Percentiles rank a stretch among this genome's conserved stretches.
phyloP scores from a whole-genome alignment of 2,329 filamentous ascomycete species.

The Colletotrichum tropicicola region DNA sequence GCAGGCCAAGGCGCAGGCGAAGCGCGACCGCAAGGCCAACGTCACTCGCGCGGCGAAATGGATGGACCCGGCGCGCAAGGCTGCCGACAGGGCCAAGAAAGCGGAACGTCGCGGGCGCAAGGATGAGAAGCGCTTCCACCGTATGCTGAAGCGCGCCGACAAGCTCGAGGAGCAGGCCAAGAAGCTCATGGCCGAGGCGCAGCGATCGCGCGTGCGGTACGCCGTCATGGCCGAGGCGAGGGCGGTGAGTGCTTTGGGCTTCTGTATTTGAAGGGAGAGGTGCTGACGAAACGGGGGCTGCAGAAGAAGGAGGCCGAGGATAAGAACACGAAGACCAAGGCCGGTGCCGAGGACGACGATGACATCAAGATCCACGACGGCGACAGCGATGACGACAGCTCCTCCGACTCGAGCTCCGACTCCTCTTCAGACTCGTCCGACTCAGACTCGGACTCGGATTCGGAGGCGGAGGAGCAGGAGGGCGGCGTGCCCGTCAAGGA shows the following conservation, averaged over 20 bases:
- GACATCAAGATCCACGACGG: constrained; percentile 30
- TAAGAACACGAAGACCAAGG: constrained; percentile 32
- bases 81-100: constrained; percentile 42
- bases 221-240: constrained; percentile 37
- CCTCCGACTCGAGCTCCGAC: constrained; percentile 30
- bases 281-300: neutral
- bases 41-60: constrained; percentile 42
- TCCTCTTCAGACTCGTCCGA: constrained; percentile 32
- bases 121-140: constrained; percentile 47
- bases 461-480: constrained; percentile 32
- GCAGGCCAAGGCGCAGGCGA: constrained; percentile 45
- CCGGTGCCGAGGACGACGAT: constrained; percentile 23
- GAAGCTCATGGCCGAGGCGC: constrained; percentile 50
- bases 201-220: constrained; percentile 41
- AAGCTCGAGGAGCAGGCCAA: constrained; percentile 50
- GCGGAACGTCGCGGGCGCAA: constrained; percentile 37
- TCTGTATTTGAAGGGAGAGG: neutral
- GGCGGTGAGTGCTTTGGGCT: constrained; percentile 31
- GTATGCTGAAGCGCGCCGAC: constrained; percentile 47
- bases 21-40: constrained; percentile 47
- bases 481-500: constrained; percentile 31
- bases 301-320: constrained; percentile 39
- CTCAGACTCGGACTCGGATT: constrained; percentile 24
- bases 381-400: constrained; percentile 32
- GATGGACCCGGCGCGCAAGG: constrained; percentile 40